These are phyloP conservation scores for Dysphania ambrosioides DNA, from an alignment of 148 eudicot species.

Conservation along the genomic window DNA sequence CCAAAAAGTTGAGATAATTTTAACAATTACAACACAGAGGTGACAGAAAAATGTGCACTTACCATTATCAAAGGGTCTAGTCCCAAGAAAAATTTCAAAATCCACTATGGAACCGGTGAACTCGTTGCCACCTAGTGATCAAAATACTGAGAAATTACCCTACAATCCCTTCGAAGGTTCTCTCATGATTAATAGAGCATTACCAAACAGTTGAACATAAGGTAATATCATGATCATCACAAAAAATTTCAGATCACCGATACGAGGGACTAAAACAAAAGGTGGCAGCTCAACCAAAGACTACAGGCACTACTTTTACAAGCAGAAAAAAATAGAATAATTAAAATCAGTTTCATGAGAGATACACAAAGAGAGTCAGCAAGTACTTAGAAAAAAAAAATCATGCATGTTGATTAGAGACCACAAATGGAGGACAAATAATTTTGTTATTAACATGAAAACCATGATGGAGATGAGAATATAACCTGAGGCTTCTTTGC, in stretches of 20 bases:
- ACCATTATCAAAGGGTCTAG: not conserved
- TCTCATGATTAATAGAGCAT: not conserved
- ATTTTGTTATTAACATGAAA: not conserved
- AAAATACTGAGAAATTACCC: too few relatives aligned
- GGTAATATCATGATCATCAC: not conserved
- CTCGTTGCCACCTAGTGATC: not conserved
- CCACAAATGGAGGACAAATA: not conserved
- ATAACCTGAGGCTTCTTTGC: conserved; percentile 86
- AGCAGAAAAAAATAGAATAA: not conserved
- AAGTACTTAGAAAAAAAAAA: too few relatives aligned
- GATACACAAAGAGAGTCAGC: too few relatives aligned
- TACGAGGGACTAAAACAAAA: not conserved
- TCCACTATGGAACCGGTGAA: not conserved
- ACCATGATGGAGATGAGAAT: not conserved
- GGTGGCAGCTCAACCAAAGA: not conserved
- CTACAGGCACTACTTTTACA: not conserved
- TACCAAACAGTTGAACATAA: not conserved
- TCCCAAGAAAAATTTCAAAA: not conserved
- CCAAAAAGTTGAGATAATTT: not conserved
- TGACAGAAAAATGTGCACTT: not conserved
- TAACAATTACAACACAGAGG: not conserved
- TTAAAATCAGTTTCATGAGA: not conserved
- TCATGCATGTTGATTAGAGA: not conserved
- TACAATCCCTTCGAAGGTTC: not conserved
- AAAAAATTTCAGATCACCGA: not conserved